Conservation (phyloP, 345 rosid species). For the Conringia planisiliqua region DNA sequence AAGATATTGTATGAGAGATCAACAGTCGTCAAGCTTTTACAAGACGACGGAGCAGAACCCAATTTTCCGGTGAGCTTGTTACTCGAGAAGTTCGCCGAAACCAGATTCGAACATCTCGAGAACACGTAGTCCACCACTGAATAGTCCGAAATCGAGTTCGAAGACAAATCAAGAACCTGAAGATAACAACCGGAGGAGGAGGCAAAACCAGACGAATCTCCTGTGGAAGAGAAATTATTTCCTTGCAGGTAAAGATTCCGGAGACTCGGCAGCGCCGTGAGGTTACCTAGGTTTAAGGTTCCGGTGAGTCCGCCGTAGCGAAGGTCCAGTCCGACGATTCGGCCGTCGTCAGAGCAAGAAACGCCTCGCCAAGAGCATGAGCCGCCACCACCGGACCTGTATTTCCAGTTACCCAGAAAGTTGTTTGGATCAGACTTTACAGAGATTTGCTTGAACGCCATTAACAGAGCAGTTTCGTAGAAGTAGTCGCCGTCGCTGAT, state of each 20-base stretch:
- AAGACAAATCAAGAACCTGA: slow-evolving; percentile 61
- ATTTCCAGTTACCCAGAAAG: slow-evolving; percentile 51
- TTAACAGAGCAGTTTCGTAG: slow-evolving; percentile 41
- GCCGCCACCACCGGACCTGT: slow-evolving; percentile 24
- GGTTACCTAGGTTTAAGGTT: slow-evolving; percentile 45
- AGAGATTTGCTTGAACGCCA: slow-evolving; percentile 64
- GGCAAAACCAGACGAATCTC: slow-evolving; percentile 37
- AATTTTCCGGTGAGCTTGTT: slow-evolving; percentile 59
- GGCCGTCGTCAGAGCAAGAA: slow-evolving; percentile 52
- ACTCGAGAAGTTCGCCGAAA: slow-evolving; percentile 58
- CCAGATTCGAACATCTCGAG: slow-evolving; percentile 59
- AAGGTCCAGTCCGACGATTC: slow-evolving; percentile 50
- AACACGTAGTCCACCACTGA: slow-evolving; percentile 41
- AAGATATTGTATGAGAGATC: slow-evolving; percentile 70
- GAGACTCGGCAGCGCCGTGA: slow-evolving; percentile 55
- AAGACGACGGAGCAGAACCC: slow-evolving; percentile 35
- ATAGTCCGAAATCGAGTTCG: slow-evolving; percentile 56
- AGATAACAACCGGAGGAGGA: slow-evolving; percentile 42
- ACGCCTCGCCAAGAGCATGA: slow-evolving; percentile 79
- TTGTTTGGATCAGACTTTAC: slow-evolving; percentile 59
- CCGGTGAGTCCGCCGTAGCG: slow-evolving; percentile 53
- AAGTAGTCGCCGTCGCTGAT: not conserved
- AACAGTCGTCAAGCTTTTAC: slow-evolving; percentile 46
- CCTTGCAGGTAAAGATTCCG: slow-evolving; percentile 45
- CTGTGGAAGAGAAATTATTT: slow-evolving; percentile 53